A percentile compares a stretch with the other conserved stretches of the same genome.
Conservation (phyloP, 225 moss, liverwort and hornwort genomes). For the Thuidium tamariscinum region DNA sequence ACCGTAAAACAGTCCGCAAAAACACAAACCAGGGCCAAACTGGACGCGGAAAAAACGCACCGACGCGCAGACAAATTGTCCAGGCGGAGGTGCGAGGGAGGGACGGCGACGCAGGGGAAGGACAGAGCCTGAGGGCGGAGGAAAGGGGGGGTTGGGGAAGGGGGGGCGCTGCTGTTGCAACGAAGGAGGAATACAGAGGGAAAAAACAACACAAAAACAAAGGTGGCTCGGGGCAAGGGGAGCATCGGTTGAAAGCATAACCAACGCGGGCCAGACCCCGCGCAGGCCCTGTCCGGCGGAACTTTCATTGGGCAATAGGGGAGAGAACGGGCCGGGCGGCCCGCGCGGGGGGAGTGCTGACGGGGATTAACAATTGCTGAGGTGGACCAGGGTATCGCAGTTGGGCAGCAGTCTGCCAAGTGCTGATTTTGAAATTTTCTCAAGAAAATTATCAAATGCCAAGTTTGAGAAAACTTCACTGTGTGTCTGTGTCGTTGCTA, state of each 20-base stretch:
- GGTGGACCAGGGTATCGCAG: neutral
- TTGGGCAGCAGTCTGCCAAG: neutral
- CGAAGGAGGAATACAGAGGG: neutral
- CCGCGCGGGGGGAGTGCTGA: neutral
- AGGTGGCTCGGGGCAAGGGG: neutral
- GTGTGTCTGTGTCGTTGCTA: no score
- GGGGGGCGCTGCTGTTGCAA: neutral
- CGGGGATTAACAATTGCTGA: neutral
- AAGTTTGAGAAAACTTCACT: neutral
- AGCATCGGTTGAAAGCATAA: slow-evolving; percentile 40
- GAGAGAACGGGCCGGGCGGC: neutral
- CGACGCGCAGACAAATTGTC: neutral
- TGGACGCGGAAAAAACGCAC: neutral
- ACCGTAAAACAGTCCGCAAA: neutral
- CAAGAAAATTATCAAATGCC: no score
- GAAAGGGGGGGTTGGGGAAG: neutral
- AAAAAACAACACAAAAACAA: neutral
- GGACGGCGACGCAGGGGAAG: neutral
- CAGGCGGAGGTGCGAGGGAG: neutral
- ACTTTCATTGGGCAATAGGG: neutral
- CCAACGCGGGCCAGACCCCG: neutral
- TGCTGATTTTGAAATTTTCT: no score
- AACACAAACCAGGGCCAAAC: neutral
- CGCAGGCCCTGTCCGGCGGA: neutral
- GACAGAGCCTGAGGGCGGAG: neutral